phyloP scores from a whole-genome alignment of 345 rosid genomes.

The Populus euphratica region DNA sequence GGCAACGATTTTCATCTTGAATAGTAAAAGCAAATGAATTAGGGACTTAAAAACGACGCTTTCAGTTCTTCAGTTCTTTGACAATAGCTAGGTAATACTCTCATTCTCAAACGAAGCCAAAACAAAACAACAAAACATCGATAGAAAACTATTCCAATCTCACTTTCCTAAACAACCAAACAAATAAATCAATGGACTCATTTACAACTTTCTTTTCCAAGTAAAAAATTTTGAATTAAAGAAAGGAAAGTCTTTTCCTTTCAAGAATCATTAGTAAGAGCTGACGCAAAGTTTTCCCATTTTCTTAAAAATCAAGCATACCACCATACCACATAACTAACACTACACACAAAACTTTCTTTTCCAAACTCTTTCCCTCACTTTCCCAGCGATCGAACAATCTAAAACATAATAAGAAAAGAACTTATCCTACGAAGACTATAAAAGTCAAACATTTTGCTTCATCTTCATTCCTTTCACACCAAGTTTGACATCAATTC shows the following conservation, averaged over 20 bases:
- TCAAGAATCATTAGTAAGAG: neutral
- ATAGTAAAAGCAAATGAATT: neutral
- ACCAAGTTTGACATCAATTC: neutral
- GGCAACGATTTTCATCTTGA: neutral
- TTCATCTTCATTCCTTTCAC: neutral
- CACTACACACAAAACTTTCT: neutral
- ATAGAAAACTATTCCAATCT: neutral
- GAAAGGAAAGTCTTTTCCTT: neutral
- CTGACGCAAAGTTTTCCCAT: neutral
- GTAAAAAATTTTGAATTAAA: neutral
- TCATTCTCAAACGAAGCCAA: neutral
- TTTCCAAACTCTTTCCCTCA: neutral
- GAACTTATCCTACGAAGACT: neutral
- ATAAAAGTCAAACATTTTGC: neutral
- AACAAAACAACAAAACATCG: neutral
- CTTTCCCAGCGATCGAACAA: slow-evolving; percentile 1
- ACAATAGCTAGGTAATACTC: neutral
- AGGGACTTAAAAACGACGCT: neutral
- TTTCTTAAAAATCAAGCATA: neutral
- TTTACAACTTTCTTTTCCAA: neutral
- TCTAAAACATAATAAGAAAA: neutral
- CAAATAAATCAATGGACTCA: neutral
- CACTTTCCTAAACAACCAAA: neutral
- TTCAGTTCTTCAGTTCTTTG: neutral
- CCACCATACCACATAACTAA: neutral